Percentiles rank a stretch among this genome's conserved stretches.
phyloP scores from a whole-genome alignment of 352 stramenopile genomes.

The Pythium oligandrum region DNA sequence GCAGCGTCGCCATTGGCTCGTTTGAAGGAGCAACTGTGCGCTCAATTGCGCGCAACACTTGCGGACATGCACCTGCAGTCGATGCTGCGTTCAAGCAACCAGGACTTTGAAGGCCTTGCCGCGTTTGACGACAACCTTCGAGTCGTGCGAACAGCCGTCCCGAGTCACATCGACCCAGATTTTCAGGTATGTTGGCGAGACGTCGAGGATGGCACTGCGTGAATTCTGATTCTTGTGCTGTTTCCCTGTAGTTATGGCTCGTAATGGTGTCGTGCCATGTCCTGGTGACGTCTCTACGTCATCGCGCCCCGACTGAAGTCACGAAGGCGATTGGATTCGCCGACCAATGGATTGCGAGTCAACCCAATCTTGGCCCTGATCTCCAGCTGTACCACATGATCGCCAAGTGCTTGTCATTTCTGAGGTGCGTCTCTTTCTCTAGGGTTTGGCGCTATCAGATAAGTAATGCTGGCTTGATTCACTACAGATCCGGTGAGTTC shows the following conservation, averaged over 20 bases:
- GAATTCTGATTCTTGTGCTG: no score
- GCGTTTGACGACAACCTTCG: constrained; percentile 44
- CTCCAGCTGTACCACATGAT: constrained; percentile 57
- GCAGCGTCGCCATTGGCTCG: constrained; percentile 1
- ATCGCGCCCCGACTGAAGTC: constrained; percentile 20
- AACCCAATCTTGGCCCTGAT: constrained; percentile 18
- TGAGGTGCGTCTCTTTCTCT: constrained; percentile 28
- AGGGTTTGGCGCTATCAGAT: not conserved
- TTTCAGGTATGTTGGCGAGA: constrained; percentile 71
- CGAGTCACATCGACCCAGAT: constrained; percentile 32
- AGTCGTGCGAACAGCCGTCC: constrained; percentile 40
- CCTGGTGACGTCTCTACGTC: constrained; percentile 36
- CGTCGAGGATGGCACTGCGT: no score
- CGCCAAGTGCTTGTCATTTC: constrained; percentile 44
- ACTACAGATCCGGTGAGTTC: constrained; percentile 33
- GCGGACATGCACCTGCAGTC: constrained; percentile 47
- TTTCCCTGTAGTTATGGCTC: constrained; percentile 64
- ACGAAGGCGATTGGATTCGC: constrained; percentile 35
- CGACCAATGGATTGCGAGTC: constrained; percentile 19
- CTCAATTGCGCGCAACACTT: constrained; percentile 45
- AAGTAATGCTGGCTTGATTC: not conserved
- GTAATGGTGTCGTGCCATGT: constrained; percentile 58
- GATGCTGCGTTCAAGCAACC: constrained; percentile 15
- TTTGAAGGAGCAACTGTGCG: constrained; percentile 47
- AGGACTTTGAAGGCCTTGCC: not conserved